Evolutionary conservation across 768 basidiomycete genomes (phyloP).

Genomic region (Russula olivacea): DNA sequence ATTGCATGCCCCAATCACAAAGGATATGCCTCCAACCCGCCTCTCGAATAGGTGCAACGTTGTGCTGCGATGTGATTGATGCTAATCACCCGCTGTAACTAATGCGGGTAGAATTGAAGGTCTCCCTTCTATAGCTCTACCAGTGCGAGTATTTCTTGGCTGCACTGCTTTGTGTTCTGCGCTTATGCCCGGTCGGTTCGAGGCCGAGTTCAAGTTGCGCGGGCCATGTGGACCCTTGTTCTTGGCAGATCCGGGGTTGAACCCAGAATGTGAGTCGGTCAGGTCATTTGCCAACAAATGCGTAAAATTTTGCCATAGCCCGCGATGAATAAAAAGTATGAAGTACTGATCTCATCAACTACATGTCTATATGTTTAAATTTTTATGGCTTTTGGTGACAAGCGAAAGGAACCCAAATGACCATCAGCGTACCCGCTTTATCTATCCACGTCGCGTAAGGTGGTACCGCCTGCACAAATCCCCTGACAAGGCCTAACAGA

Average conservation of each 20-base stretch:
- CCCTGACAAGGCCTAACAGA: not conserved
- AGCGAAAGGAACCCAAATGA: not conserved
- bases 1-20: conserved; percentile 13
- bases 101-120: not conserved
- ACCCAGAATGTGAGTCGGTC: not conserved
- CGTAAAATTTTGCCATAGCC: not conserved
- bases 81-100: not conserved
- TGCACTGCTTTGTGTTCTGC: not conserved
- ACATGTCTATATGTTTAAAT: no score
- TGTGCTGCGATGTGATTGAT: not conserved
- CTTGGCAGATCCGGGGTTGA: not conserved
- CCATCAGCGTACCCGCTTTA: not conserved
- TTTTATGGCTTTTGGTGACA: not conserved
- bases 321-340: not conserved
- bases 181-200: not conserved
- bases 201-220: not conserved
- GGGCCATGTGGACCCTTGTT: not conserved
- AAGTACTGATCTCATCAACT: not conserved
- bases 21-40: conserved; percentile 3
- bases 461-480: not conserved
- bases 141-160: not conserved
- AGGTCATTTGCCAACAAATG: not conserved
- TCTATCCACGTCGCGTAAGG: not conserved
- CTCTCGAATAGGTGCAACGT: not conserved
- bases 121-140: not conserved